Conservation (phyloP, 2,329 filamentous ascomycete genomes). For the Pseudovirgaria hyperparasitica region DNA sequence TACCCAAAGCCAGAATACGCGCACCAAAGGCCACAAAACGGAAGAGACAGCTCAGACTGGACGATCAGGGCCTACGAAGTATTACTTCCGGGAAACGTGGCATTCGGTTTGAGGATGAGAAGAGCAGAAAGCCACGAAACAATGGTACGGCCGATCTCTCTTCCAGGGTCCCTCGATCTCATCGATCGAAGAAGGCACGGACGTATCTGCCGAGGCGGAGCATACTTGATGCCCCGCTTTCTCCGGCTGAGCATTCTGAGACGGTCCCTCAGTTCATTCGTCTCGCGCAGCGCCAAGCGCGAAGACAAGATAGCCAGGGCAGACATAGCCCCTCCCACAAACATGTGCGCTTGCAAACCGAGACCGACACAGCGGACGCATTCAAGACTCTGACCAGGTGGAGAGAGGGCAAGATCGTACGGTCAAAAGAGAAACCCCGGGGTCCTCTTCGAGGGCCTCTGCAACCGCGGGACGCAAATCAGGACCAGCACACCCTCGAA, state of each 20-base stretch:
- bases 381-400: constrained; percentile 37
- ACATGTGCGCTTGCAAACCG: constrained; percentile 38
- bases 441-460: too few relatives aligned
- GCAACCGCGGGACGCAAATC: constrained; percentile 1
- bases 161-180: too few relatives aligned
- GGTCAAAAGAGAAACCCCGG: constrained; percentile 1
- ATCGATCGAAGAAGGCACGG: too few relatives aligned
- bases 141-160: not conserved
- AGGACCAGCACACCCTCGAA: not conserved
- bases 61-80: too few relatives aligned
- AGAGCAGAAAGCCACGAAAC: too few relatives aligned
- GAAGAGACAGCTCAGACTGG: too few relatives aligned
- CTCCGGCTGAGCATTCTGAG: constrained; percentile 10
- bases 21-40: too few relatives aligned
- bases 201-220: constrained; percentile 25
- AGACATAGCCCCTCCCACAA: constrained; percentile 40
- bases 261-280: constrained; percentile 41
- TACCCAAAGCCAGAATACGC: too few relatives aligned
- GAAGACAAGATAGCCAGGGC: constrained; percentile 33
- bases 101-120: too few relatives aligned
- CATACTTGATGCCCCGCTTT: constrained; percentile 38
- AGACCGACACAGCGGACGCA: constrained; percentile 42
- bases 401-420: constrained; percentile 28
- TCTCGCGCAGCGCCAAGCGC: constrained; percentile 41
- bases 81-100: too few relatives aligned